Conservation (phyloP, 495 filamentous ascomycete species). For the Penicillium maclennaniae region DNA sequence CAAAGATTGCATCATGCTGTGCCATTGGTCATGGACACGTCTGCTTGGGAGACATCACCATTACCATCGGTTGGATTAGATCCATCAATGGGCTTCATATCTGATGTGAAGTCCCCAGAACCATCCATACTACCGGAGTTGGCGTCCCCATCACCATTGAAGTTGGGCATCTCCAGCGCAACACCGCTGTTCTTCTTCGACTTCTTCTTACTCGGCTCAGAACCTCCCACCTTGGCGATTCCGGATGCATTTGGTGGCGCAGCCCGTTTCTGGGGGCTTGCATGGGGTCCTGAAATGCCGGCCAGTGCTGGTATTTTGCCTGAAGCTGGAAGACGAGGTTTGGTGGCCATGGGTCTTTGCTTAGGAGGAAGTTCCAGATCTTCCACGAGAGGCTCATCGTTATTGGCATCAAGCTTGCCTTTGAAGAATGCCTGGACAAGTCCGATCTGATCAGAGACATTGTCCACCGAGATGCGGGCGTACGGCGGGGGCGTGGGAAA, state of each 20-base stretch:
- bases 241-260: constrained; percentile 30
- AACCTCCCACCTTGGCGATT: constrained; percentile 21
- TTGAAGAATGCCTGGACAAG: constrained; percentile 87
- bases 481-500: constrained; percentile 62
- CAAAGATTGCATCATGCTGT: constrained; percentile 13
- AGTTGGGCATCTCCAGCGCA: constrained; percentile 28
- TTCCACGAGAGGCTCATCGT: constrained; percentile 79
- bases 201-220: constrained; percentile 48
- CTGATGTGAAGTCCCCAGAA: constrained; percentile 18
- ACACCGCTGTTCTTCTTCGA: constrained; percentile 44
- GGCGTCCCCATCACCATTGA: constrained; percentile 33
- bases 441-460: constrained; percentile 72
- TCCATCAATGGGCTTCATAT: constrained; percentile 22
- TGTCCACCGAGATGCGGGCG: constrained; percentile 76
- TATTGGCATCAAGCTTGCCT: constrained; percentile 75
- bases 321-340: constrained; percentile 84
- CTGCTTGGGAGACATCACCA: constrained; percentile 9
- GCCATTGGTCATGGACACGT: constrained; percentile 33
- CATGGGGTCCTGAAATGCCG: constrained; percentile 30
- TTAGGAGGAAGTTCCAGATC: constrained; percentile 93
- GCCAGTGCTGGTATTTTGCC: constrained; percentile 70
- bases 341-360: constrained; percentile 69
- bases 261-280: constrained; percentile 82
- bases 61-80: constrained; percentile 8
- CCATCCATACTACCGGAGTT: constrained; percentile 19